Base-by-base conservation (phyloP, 345 rosid genomes). In the Draba incana region DNA sequence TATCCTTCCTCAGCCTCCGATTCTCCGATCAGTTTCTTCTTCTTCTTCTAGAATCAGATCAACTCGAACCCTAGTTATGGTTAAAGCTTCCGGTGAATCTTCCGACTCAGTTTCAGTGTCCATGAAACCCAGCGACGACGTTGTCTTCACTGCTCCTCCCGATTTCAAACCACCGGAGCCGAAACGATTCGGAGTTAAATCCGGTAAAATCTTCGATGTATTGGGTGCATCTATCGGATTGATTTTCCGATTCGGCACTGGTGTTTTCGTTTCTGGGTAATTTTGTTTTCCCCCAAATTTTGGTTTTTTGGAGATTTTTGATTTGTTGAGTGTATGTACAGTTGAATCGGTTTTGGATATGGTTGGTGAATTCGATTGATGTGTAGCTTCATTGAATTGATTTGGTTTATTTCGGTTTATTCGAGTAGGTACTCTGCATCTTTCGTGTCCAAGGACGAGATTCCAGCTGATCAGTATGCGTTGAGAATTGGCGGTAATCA, bases 211-310 rank as follows among this genome's bases (percentile, higher is more conserved):
- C 30, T 68, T 64, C 42, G 96, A 93, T 66, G 62, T 93, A 31
- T 3, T 83, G 42, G 92, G 91, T 59, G 92, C 98, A 12, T 55
- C 96, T 14, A 78, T 90, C 35, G 80, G 92, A 30, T 70, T 93
- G 69, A 8, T 87, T 66, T 87, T 93, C 64, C 84, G 97, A 27
- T 76, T 84, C 27, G 98, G 89, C 10, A 87, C 97, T 48, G 97
- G 96, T 6, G 82, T 81, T 75, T 88, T 90, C 67, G 87, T 77
- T 79, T 80, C 87, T 52, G 97, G 97, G 97, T 90, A 81, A 44
- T 9, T 47, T 6, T 7, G 7, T 8, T 35, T 35, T 15, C 53
- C 25, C 30, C 41, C 10, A 12, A 8, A 13, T 41, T 8, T 35
- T 6, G 5, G 1, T 20, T 16, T 35, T 28, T 3, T n/a, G 20